These are phyloP conservation scores for Phytophthora capsici DNA, from an alignment of 352 stramenopile species.

Conservation along the genomic window DNA sequence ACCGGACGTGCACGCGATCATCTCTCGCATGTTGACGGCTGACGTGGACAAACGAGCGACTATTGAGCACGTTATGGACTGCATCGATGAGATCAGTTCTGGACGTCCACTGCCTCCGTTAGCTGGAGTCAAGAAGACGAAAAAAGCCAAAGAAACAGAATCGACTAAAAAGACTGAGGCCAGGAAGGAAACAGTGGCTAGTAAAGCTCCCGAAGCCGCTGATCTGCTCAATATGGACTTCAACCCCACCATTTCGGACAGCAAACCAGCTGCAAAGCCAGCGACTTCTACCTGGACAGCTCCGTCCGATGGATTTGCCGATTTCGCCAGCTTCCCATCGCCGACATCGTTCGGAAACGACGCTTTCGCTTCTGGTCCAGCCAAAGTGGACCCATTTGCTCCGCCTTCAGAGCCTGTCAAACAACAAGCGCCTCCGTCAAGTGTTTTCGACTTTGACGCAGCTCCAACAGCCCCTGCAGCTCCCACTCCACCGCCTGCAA, in stretches of 20 bases:
- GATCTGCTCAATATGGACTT: constrained; percentile 80
- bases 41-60: constrained; percentile 91
- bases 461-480: constrained; percentile 17
- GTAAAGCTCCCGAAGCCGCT: constrained; percentile 38
- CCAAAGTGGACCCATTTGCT: constrained; percentile 42
- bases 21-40: constrained; percentile 92
- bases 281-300: constrained; percentile 25
- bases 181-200: constrained; percentile 58
- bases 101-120: constrained; percentile 48
- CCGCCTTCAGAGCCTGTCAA: constrained; percentile 63
- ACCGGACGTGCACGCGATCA: constrained; percentile 85
- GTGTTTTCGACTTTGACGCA: constrained; percentile 46
- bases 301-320: constrained; percentile 50
- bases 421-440: constrained; percentile 26
- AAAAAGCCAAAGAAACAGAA: constrained; percentile 19
- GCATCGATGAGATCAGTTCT: constrained; percentile 73
- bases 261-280: constrained; percentile 21
- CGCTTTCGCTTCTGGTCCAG: constrained; percentile 18
- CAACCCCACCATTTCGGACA: constrained; percentile 57
- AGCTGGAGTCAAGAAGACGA: constrained; percentile 34
- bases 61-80: constrained; percentile 94
- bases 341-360: constrained; percentile 34
- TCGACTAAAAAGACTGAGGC: constrained; percentile 60
- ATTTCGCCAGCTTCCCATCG: constrained; percentile 71
- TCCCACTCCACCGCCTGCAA: constrained; percentile 13